phyloP scores from a whole-genome alignment of 306 rosid species.

The Casuarina glauca region DNA sequence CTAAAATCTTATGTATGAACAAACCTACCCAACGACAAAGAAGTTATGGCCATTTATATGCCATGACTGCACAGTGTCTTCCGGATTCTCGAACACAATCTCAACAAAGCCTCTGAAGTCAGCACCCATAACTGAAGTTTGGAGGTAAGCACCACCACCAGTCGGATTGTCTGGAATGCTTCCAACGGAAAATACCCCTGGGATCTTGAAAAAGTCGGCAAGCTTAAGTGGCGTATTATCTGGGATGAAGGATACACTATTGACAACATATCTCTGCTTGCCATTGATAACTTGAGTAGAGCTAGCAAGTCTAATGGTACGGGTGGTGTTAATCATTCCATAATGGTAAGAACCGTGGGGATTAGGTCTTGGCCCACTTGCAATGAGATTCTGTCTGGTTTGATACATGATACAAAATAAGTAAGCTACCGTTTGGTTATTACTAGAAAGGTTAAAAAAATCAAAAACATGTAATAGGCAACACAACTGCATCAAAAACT shows the following conservation, averaged over 20 bases:
- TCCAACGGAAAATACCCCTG: conserved; percentile 67
- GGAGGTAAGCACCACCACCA: conserved; percentile 61
- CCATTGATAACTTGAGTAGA: conserved; percentile 70
- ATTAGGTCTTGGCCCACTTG: conserved; percentile 94
- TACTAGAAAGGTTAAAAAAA: no score
- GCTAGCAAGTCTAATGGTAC: conserved; percentile 63
- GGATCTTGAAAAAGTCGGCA: conserved; percentile 80
- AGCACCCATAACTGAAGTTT: conserved; percentile 82
- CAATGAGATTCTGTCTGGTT: conserved; percentile 76
- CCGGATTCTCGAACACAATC: no score
- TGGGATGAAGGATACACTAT: conserved; percentile 71
- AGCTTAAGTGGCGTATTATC: conserved; percentile 83
- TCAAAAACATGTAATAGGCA: background rate
- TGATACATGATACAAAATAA: conserved; percentile 13
- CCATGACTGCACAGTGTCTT: no score
- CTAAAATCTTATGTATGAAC: background rate
- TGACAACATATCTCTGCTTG: conserved; percentile 80
- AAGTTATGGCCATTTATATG: no score
- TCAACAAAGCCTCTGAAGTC: no score
- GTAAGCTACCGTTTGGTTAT: background rate
- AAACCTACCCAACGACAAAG: conserved; percentile 79
- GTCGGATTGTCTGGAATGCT: conserved; percentile 61
- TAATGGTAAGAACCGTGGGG: conserved; percentile 94
- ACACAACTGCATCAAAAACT: background rate
- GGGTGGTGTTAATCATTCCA: conserved; percentile 71